A percentile compares a stretch with the other conserved stretches of the same genome.
Conservation (phyloP, 352 stramenopile species). For the Globisporangium splendens region DNA sequence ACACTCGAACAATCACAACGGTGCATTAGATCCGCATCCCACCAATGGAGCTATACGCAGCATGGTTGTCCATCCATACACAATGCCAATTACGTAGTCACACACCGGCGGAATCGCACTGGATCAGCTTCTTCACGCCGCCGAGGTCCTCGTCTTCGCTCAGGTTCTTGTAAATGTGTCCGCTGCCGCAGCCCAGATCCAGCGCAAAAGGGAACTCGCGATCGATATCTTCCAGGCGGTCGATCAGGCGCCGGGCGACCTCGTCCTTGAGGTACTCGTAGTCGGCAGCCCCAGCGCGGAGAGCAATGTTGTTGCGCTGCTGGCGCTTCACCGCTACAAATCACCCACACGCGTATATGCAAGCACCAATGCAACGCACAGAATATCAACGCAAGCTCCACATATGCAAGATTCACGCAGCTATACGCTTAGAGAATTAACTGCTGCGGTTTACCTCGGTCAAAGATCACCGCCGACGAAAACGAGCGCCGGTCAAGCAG, state of each 20-base stretch:
- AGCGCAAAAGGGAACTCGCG: conserved; percentile 77
- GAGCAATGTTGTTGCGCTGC: conserved; percentile 76
- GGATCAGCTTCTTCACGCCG: conserved; percentile 71
- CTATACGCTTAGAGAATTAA: background rate
- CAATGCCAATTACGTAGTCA: background rate
- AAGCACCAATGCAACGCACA: background rate
- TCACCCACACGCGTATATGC: conserved; percentile 3
- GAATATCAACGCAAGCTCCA: background rate
- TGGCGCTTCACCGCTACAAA: conserved; percentile 64
- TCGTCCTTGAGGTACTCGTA: conserved; percentile 88
- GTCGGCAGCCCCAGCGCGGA: conserved; percentile 53
- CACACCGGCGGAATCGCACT: conserved; percentile 69
- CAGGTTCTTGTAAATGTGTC: conserved; percentile 82
- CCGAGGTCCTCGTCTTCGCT: conserved; percentile 65
- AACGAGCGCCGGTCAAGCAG: conserved; percentile 27
- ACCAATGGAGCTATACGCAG: no score
- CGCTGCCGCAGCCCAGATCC: conserved; percentile 75
- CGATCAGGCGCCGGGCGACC: conserved; percentile 75
- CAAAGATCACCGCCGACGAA: conserved; percentile 55
- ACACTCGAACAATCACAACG: background rate
- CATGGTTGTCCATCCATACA: background rate
- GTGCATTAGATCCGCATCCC: no score
- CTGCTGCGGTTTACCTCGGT: conserved; percentile 34
- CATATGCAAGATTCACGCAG: background rate
- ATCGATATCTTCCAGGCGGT: conserved; percentile 83